Conservation (phyloP, 2,329 filamentous ascomycete species). For the Pseudocercospora cruenta region DNA sequence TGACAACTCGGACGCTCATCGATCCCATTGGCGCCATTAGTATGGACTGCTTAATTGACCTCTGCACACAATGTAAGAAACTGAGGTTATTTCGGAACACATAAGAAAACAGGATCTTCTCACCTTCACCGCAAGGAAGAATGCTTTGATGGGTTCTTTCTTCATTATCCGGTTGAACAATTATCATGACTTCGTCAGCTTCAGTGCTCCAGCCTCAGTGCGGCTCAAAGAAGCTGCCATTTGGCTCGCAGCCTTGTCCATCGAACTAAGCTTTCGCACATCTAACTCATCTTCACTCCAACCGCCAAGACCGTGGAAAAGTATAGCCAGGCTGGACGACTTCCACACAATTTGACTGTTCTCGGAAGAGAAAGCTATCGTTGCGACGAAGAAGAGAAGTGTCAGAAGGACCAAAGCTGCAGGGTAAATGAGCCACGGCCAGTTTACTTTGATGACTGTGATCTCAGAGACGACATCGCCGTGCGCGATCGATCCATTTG, state of each 20-base stretch:
- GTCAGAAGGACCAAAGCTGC: not conserved
- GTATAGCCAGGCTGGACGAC: not conserved
- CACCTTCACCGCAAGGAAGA: no score
- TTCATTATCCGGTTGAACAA: no score
- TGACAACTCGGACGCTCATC: not conserved
- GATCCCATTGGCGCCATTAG: not conserved
- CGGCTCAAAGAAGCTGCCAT: no score
- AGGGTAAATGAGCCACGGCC: not conserved
- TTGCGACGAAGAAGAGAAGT: not conserved
- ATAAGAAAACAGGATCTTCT: not conserved
- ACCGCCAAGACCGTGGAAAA: not conserved
- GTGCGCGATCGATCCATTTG: not conserved
- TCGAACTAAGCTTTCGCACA: no score
- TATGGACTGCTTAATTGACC: not conserved
- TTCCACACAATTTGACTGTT: not conserved
- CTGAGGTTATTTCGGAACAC: not conserved
- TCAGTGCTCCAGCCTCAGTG: no score
- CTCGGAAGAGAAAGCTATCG: not conserved
- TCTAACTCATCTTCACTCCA: not conserved
- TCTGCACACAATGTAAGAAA: not conserved
- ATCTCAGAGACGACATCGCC: not conserved
- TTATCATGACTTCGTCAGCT: no score
- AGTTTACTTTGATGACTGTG: constrained; percentile 1
- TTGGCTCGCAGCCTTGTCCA: no score
- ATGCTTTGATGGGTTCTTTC: no score